Evolutionary conservation across 768 basidiomycete genomes (phyloP), one percentile per base, ranked within the genome.

Genomic region (Podaxis mareebaensis): DNA sequence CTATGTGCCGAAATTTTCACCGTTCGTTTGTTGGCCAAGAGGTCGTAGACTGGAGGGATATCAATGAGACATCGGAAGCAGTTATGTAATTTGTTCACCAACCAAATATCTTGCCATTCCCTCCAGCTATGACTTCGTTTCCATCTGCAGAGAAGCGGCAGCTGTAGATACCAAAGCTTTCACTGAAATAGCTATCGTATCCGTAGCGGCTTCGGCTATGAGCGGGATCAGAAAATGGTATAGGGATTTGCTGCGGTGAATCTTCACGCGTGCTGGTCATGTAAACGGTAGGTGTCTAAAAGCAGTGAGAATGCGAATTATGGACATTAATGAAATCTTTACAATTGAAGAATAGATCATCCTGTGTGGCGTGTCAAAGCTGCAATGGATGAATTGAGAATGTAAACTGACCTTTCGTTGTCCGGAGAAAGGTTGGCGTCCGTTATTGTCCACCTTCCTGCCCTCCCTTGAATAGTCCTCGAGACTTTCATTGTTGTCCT

Each of bases 141-240:
- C 95, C 96, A 69, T 99, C 96, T 6, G 96, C 94, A 39, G 95
- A 98, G 74, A 99, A 99, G 48, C 92, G 86, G 72, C 96, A 95
- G 66, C 92, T 94, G 89, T 93, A 99, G 59, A 99, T 92, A 53
- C 91, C 86, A 63, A 87, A 89, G 15, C 79, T 76, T 40, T 84
- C 83, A 6, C 79, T 74, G 36, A 28, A 39, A 30, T 78, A 77
- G 22, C 73, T 74, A 70, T 77, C 79, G n/a, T 75, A 65, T 17
- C 61, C 51, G 70, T 74, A 24, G 63, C 67, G 64, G 66, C 64
- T 61, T 24, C 53, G 67, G 68, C 83, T 68, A 60, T 72, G 73
- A 72, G 79, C 66, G 61, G 80, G 75, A 66, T 88, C 85, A 20
- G 77, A 70, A 65, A 89, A 88, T 22, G 76, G 76, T 49, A 93